Percentiles rank a stretch among this genome's conserved stretches.
These are phyloP conservation scores for Chondrus crispus DNA, from an alignment of 23 red algal genomes.

Conservation along the genomic window DNA sequence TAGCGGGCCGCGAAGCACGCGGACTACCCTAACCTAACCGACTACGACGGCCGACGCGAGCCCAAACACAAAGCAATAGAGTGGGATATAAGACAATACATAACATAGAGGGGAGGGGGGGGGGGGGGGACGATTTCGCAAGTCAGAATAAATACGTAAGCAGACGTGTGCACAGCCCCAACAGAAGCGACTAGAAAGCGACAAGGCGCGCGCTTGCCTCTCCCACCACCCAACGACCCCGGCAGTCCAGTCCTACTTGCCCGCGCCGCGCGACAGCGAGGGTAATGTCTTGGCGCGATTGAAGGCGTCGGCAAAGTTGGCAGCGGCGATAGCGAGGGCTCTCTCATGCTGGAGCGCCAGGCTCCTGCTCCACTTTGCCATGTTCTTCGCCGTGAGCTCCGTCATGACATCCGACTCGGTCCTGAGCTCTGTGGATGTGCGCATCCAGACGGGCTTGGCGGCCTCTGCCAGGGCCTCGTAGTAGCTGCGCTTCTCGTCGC, in stretches of 20 bases:
- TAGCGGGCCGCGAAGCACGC: too few relatives aligned
- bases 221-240: too few relatives aligned
- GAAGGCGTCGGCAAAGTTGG: conserved; percentile 68
- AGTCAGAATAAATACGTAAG: too few relatives aligned
- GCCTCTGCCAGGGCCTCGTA: conserved; percentile 71
- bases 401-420: conserved; percentile 68
- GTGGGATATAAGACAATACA: too few relatives aligned
- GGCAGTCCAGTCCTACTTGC: background rate
- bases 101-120: too few relatives aligned
- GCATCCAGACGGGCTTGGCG: conserved; percentile 65
- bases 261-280: background rate
- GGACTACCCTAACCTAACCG: too few relatives aligned
- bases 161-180: too few relatives aligned
- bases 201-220: too few relatives aligned
- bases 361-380: conserved; percentile 65
- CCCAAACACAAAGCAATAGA: too few relatives aligned
- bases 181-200: too few relatives aligned
- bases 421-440: conserved; percentile 47
- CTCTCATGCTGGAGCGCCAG: conserved; percentile 57
- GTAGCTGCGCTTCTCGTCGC: conserved; percentile 69
- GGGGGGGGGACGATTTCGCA: too few relatives aligned
- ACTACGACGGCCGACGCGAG: too few relatives aligned
- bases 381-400: conserved; percentile 60
- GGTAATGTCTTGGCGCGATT: conserved; percentile 50
- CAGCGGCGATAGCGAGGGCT: conserved; percentile 50